Conservation (phyloP, 371 early-diverging fungal genomes). For the Mortierella sp. region DNA sequence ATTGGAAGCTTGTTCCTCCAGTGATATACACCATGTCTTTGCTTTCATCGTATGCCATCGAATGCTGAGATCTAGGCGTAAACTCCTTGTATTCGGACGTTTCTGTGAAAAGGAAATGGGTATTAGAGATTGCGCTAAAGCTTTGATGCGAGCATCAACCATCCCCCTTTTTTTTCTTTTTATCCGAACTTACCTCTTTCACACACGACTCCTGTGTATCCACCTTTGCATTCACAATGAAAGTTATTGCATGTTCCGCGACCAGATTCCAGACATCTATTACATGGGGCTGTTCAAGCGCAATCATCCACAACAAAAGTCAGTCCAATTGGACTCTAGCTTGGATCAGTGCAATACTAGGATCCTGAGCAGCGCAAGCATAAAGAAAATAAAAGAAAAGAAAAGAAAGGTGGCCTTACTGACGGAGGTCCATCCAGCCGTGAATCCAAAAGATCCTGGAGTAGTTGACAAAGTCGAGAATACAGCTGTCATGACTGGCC, state of each 20-base stretch:
- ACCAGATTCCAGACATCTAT: background rate
- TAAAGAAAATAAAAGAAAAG: background rate
- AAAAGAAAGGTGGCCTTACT: no score
- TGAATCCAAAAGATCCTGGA: slow-evolving; percentile 1
- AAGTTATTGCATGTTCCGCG: background rate
- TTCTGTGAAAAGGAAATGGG: background rate
- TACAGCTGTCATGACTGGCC: slow-evolving; percentile 3
- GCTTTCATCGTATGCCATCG: slow-evolving; percentile 10
- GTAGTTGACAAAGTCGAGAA: slow-evolving; percentile 1
- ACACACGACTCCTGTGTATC: no score
- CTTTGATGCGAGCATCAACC: background rate
- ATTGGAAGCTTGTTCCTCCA: background rate
- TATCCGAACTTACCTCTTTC: background rate
- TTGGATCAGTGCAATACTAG: no score
- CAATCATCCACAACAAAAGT: no score
- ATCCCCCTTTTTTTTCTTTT: background rate
- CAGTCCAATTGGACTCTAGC: no score
- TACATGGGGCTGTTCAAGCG: background rate
- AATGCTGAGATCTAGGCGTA: slow-evolving; percentile 2
- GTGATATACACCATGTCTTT: slow-evolving; percentile 12
- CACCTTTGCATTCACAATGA: no score
- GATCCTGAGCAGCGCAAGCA: no score
- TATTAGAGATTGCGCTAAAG: background rate
- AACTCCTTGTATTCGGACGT: slow-evolving; percentile 9
- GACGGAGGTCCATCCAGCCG: slow-evolving; percentile 1